A percentile compares a stretch with the other conserved stretches of the same genome.
phyloP scores from a whole-genome alignment of 495 filamentous ascomycete species.

The Achaetomiella virescens region DNA sequence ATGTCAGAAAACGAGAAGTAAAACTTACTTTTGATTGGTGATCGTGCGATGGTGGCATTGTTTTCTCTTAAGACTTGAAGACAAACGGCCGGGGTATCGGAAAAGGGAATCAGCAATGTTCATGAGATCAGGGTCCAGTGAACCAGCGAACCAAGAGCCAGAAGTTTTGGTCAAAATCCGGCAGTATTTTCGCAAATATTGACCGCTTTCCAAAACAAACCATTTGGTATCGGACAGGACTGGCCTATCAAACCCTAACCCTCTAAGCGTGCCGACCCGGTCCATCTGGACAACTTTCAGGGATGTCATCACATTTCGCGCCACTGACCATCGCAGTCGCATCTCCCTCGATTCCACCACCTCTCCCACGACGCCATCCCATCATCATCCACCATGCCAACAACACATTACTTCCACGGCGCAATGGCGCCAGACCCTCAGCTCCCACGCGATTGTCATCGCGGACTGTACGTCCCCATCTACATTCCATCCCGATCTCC shows the following conservation, averaged over 20 bases:
- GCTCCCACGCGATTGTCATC: slow-evolving; percentile 39
- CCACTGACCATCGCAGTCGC: slow-evolving; percentile 8
- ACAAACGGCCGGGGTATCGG: too few relatives aligned
- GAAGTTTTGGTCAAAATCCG: slow-evolving; percentile 10
- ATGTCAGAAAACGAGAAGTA: not conserved
- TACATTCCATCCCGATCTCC: not conserved
- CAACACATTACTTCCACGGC: slow-evolving; percentile 35
- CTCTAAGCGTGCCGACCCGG: not conserved
- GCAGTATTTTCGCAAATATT: slow-evolving; percentile 27
- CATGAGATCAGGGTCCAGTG: not conserved
- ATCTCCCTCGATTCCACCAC: not conserved
- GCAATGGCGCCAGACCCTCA: slow-evolving; percentile 40
- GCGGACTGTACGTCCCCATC: slow-evolving; percentile 39
- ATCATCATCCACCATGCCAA: slow-evolving; percentile 21
- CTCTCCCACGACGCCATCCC: not conserved
- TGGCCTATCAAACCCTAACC: slow-evolving; percentile 5
- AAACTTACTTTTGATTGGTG: slow-evolving; percentile 22
- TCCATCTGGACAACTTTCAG: slow-evolving; percentile 27
- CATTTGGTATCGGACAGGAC: too few relatives aligned
- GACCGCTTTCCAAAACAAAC: slow-evolving; percentile 26
- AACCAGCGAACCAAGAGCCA: not conserved
- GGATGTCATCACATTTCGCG: slow-evolving; percentile 8
- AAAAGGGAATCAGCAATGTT: not conserved
- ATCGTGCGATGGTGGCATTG: slow-evolving; percentile 14
- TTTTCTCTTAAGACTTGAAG: too few relatives aligned